phyloP scores from a whole-genome alignment of 2,329 filamentous ascomycete species.

The Fonsecaea erecta region DNA sequence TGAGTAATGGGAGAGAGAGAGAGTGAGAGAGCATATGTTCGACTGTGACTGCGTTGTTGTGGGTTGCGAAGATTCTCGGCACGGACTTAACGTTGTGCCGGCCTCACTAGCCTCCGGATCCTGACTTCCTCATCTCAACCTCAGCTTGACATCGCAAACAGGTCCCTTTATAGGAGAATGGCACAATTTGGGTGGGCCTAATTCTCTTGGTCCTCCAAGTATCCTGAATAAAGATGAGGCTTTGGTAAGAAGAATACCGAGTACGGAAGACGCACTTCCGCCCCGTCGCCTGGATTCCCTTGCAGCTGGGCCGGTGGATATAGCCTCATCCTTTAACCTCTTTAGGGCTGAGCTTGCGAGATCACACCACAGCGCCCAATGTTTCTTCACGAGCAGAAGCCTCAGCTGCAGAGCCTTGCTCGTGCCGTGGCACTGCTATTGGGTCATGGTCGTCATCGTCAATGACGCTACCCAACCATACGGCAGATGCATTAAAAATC shows the following conservation, averaged over 20 bases:
- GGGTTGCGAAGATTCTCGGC: background rate
- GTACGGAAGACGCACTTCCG: background rate
- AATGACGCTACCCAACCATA: background rate
- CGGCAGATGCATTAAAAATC: background rate
- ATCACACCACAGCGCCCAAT: conserved; percentile 4
- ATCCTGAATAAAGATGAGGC: background rate
- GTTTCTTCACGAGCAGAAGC: background rate
- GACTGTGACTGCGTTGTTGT: background rate
- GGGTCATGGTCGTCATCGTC: background rate
- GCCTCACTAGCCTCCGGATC: no score
- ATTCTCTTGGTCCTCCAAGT: no score
- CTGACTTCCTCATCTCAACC: background rate
- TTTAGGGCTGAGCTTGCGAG: conserved; percentile 13
- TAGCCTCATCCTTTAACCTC: conserved; percentile 9
- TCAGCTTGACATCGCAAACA: background rate
- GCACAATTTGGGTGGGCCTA: background rate
- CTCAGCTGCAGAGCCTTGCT: background rate
- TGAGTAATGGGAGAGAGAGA: background rate
- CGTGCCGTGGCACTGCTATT: background rate
- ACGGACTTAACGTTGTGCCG: conserved; percentile 7
- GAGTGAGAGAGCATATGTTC: background rate
- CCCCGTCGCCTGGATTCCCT: background rate
- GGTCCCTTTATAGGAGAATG: background rate
- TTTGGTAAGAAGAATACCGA: background rate
- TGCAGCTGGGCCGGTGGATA: background rate